Base-by-base conservation (phyloP, 176 grass and related monocot species). In the Phragmites australis region DNA sequence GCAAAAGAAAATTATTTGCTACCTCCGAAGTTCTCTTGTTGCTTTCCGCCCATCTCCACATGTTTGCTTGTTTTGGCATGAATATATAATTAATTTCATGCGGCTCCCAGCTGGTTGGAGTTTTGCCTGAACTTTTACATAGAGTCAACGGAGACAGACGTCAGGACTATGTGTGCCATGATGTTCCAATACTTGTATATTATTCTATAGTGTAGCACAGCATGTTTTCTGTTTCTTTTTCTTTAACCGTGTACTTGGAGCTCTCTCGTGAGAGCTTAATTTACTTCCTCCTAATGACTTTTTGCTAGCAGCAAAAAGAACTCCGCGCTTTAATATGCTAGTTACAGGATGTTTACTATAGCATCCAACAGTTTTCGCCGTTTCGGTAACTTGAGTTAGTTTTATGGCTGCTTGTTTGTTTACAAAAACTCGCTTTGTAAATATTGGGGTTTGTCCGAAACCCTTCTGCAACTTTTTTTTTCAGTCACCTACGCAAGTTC, bases 1-100 rank as follows among this genome's bases (percentile, higher is more conserved):
- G 85, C 65, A 66, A 71, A 65, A 68, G 72, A 73, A 79, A 68
- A 47, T 79, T 30, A 85, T 57, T 47, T 19, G 72, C 72, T 54
- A 21, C 57, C 74, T 56, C 37, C 5, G 22, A 58, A 79, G 10
- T 82, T 63, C 27, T 73, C 58, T 39, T 48, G 27, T 83, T 83
- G 54, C 23, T 79, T 78, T 77, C 59, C 49, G 4, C 40, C 9
- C 5, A 13, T 41, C 57, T 43, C 29, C 2, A 47, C 40, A 75
- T 75, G 7, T 83, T 53, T 52, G 46, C 75, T 53, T 52, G 46
- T 43, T 59, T 52, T 9, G 23, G 18, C 65, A 65, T 75, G 58
- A 26, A 27, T 65, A 26, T 26, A 37, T 5, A 5, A 37, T 37
- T 37, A 37, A 37, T 37, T 43, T 56, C n/a, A 65, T 65, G n/a